Base-by-base conservation (phyloP, 306 rosid genomes). In the Citrullus mucosospermus region DNA sequence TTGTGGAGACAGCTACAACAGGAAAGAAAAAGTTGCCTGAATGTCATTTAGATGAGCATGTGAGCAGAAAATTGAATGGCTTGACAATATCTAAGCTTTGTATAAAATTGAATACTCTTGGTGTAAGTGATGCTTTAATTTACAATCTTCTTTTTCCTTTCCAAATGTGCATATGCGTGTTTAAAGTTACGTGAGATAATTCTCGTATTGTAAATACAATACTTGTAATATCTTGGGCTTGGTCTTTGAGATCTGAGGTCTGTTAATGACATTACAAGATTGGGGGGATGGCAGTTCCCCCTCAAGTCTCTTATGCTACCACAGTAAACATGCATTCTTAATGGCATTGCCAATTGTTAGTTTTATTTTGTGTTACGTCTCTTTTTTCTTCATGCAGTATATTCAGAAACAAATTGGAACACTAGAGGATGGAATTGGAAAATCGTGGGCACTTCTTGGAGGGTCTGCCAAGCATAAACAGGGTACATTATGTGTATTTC, bases 11-110 rank as follows among this genome's bases (percentile, higher is more conserved):
- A 4, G 55, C 82, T 7, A 77, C 82, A 20, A 78, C 81, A 56
- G 68, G 82, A 81, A 86, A 83, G 82, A 86, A 82, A 77, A 86
- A 80, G 84, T 67, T 84, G 73, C 85, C 80, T 39, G 85, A 88
- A 81, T 59, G 61, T 82, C 66, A 67, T 66, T 79, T 88, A 80
- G 89, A 84, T 32, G 86, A 78, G 20, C 77, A 82, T 77, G 86
- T 88, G 65, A 68, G 78, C 59, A 82, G 78, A 46, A 80, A 76
- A 67, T 79, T 88, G 84, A 86, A 81, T 72, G 71, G 56, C 51
- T 81, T 88, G 85, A 88, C 85, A 25, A 73, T 88, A 66, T 74
- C 89, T 68, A 86, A 84, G 75, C 89, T 88, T 46, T 88, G 88
- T 79, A 41, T 81, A 78, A 81, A 85, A 62, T 69, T 88, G 80